Conservation (phyloP, 2,329 filamentous ascomycete species). For the Pseudocercospora pini-densiflorae region DNA sequence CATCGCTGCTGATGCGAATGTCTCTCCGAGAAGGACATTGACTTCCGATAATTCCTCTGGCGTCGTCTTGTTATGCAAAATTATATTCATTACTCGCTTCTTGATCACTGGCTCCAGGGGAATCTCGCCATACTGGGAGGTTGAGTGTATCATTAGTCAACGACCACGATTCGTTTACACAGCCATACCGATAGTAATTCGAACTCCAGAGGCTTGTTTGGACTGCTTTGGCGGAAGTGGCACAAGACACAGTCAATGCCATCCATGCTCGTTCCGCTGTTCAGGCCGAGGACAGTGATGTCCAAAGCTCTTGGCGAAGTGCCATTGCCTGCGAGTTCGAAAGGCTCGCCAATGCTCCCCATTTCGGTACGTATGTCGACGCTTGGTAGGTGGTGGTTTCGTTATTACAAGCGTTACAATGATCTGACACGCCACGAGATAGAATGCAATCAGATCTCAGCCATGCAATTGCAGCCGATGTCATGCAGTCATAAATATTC, state of each 20-base stretch:
- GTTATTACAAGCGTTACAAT: too few relatives aligned
- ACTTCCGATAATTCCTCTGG: constrained; percentile 60
- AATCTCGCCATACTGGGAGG: constrained; percentile 58
- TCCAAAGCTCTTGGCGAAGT: constrained; percentile 43
- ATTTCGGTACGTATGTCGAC: neutral
- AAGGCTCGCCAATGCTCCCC: neutral
- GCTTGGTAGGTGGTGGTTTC: neutral
- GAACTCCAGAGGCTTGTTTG: constrained; percentile 59
- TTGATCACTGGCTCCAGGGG: constrained; percentile 59
- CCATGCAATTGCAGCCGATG: too few relatives aligned
- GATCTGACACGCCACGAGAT: neutral
- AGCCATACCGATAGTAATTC: constrained; percentile 47
- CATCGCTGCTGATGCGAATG: constrained; percentile 58
- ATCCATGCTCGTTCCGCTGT: constrained; percentile 61
- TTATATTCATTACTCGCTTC: constrained; percentile 62
- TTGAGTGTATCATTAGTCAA: neutral
- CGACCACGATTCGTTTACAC: neutral
- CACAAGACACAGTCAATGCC: constrained; percentile 64
- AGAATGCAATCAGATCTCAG: neutral
- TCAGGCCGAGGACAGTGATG: constrained; percentile 60
- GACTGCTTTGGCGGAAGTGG: constrained; percentile 59
- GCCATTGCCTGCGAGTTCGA: neutral
- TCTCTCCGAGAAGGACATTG: constrained; percentile 62
- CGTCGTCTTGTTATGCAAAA: constrained; percentile 58
- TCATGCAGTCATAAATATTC: neutral